Conservation (phyloP, 1,284 basidiomycete species). For the Lentinula novae-zelandiae region DNA sequence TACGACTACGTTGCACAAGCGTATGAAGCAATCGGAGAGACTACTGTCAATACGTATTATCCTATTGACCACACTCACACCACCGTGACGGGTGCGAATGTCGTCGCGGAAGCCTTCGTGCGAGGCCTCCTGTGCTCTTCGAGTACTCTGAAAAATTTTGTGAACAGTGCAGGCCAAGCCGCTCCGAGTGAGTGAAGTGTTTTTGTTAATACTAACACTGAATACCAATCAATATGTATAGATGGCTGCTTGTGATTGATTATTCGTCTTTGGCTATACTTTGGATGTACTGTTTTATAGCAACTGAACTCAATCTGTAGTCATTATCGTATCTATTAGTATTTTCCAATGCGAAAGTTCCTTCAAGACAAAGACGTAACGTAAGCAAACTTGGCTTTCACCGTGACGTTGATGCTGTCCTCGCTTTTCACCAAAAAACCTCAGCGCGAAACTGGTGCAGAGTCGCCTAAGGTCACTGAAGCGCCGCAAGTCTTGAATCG, state of each 20-base stretch:
- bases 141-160: constrained; percentile 28
- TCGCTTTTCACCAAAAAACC: not conserved
- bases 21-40: constrained; percentile 34
- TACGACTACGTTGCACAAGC: constrained; percentile 39
- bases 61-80: constrained; percentile 49
- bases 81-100: constrained; percentile 35
- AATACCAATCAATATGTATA: not conserved
- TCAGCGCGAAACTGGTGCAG: not conserved
- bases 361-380: too few relatives aligned
- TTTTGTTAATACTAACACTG: too few relatives aligned
- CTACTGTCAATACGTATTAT: constrained; percentile 34
- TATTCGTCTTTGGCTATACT: too few relatives aligned
- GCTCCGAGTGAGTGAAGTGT: constrained; percentile 29
- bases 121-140: constrained; percentile 33
- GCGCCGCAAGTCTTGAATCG: not conserved
- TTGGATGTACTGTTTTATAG: too few relatives aligned
- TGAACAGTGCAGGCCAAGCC: constrained; percentile 31
- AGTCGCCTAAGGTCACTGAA: not conserved
- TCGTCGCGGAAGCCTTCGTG: constrained; percentile 43
- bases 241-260: constrained; percentile 23
- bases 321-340: too few relatives aligned
- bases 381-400: not conserved
- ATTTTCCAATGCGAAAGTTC: too few relatives aligned
- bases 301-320: too few relatives aligned
- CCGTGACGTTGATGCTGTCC: not conserved